Percentiles rank a stretch among this genome's conserved stretches.
These are phyloP conservation scores for Penicillium goetzii DNA, from an alignment of 495 filamentous ascomycete species.

Conservation along the genomic window DNA sequence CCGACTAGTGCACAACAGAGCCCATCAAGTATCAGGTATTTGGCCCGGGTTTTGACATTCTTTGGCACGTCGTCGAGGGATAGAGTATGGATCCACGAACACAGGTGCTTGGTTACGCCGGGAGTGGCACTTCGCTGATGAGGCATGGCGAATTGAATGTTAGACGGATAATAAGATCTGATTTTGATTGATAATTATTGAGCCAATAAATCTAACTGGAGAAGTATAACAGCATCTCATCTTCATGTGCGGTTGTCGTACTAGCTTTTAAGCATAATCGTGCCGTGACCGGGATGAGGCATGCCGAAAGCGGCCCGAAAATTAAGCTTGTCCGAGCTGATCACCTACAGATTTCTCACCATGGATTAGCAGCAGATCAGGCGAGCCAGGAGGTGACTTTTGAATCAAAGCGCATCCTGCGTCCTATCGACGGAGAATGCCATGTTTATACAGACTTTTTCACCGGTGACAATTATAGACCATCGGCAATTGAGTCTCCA, in stretches of 20 bases:
- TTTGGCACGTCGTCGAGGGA: slow-evolving; percentile 16
- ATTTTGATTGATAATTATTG: not conserved
- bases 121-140: not conserved
- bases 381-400: not conserved
- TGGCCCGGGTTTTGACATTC: slow-evolving; percentile 30
- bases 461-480: slow-evolving; percentile 21
- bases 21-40: slow-evolving; percentile 52
- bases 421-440: not conserved
- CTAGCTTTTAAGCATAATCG: not conserved
- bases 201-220: not conserved
- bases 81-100: slow-evolving; percentile 19
- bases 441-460: slow-evolving; percentile 8
- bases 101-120: slow-evolving; percentile 17
- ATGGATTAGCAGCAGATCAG: not conserved
- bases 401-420: not conserved
- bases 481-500: slow-evolving; percentile 17
- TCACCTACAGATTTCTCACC: not conserved
- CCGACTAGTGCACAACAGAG: slow-evolving; percentile 47
- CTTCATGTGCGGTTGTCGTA: no score
- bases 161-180: not conserved
- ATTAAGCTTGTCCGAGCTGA: slow-evolving; percentile 9
- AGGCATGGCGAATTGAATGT: slow-evolving; percentile 5
- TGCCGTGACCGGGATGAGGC: slow-evolving; percentile 4
- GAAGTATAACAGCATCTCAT: not conserved
- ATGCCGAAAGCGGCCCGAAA: slow-evolving; percentile 16